Base-by-base conservation (phyloP, 106 monocot genomes). In the Dendrobium huoshanense region DNA sequence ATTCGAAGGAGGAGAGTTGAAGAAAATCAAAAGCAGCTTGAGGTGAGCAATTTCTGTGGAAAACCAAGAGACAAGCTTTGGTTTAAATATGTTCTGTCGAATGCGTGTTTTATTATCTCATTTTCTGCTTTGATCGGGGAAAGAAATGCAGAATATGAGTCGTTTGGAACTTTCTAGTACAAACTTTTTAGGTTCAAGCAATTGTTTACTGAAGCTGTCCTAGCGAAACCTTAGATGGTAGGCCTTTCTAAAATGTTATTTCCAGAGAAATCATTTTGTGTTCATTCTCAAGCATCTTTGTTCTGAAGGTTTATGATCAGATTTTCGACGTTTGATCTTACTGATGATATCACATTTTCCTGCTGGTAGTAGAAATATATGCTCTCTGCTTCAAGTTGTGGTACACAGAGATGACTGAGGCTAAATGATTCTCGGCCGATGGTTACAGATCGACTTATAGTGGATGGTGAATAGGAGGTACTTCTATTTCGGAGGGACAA, bases 1-100 rank as follows among this genome's bases (percentile, higher is more conserved):
- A 49, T 51, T n/a, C 76, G 76, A 9, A 47, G 76, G 49, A 76
- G 51, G 49, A 76, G 76, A 76, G 49, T 76, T 41, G 76, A 76
- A 76, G 76, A 76, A 48, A 76, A 76, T 51, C 22, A 43, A 4
- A 49, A 49, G 49, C 45, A 76, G 49, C 76, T 76, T 27, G 48
- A 76, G 76, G 76, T 76, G 11, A 49, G 25, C 49, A 76, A 4
- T 72, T 72, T 72, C 42, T 16, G 43, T 42, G 8, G 74, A 74
- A 74, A 74, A 37, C 61, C 5, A 61, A 22, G 51, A 51, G 13
- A 15, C 51, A 22, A 5, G 20, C 22, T 61, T 61, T 61, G 5
- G 2, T 74, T n/a, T 16, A 19, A 74, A 18, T 43, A 6, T 42
- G 1, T 74, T 42, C 42, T 51, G 16, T 19, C 15, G 17, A 41